phyloP scores from a whole-genome alignment of 176 grass and related monocot genomes.

The Miscanthus lutarioriparius region DNA sequence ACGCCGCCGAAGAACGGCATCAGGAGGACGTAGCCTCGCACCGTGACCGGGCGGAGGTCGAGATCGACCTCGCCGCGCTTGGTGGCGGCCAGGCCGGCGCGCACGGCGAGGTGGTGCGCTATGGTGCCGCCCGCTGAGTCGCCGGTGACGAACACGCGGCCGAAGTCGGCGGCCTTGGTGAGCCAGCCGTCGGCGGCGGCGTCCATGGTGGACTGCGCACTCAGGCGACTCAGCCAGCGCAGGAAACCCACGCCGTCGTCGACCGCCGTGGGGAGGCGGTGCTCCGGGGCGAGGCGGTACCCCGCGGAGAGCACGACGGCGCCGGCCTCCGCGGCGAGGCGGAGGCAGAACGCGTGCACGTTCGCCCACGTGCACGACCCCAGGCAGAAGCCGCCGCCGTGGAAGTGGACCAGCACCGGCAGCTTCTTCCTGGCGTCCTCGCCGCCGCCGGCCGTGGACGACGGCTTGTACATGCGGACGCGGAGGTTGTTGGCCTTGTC shows the following conservation, averaged over 20 bases:
- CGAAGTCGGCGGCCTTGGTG: constrained; percentile 57
- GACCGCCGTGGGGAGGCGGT: constrained; percentile 62
- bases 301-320: constrained; percentile 68
- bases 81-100: background rate
- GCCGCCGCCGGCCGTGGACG: background rate
- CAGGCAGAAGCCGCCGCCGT: constrained; percentile 84
- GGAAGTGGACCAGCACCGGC: constrained; percentile 69
- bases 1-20: constrained; percentile 87
- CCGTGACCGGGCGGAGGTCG: background rate
- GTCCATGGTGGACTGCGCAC: background rate
- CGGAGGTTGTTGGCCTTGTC: constrained; percentile 53
- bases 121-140: constrained; percentile 78
- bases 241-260: constrained; percentile 50
- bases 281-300: constrained; percentile 83
- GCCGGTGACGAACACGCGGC: constrained; percentile 66
- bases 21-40: constrained; percentile 59
- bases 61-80: background rate
- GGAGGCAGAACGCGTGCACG: constrained; percentile 72
- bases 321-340: constrained; percentile 54
- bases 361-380: constrained; percentile 81
- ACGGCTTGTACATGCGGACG: constrained; percentile 78
- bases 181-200: constrained; percentile 31
- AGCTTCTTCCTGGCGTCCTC: constrained; percentile 21
- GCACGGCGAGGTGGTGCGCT: constrained; percentile 66
- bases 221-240: constrained; percentile 47